Evolutionary conservation across 129 eudicot species (phyloP), one percentile per base, ranked within the genome.

Genomic region (Glebionis coronaria): DNA sequence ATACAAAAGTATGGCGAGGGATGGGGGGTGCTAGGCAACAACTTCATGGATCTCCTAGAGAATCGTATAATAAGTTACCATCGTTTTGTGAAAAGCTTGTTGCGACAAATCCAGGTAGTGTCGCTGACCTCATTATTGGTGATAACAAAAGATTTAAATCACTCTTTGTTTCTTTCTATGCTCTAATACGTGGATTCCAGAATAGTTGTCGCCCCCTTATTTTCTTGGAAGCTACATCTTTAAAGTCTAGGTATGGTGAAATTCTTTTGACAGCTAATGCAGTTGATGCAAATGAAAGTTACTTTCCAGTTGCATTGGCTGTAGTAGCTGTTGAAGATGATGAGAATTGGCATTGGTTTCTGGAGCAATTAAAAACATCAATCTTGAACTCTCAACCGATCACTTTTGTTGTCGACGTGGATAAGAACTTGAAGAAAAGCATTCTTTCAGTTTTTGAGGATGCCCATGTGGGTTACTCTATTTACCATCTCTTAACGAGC

Each of bases 401-500:
- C 13, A 90, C 97, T 23, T 83, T 86, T 65, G 90, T 90, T 40
- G 81, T 83, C 18, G 94, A 86, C 76, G 77, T 76, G 72, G 97
- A 89, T 38, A 85, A 80, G 76, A 76, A 78, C 31, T 67, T 89
- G 65, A 80, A 73, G 60, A 59, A 81, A 20, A 27, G 61, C 7
- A 70, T 83, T 19, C 81, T 68, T 16, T 85, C 81, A 15, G 81
- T 83, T 38, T 88, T 88, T 75, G 82, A 83, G 54, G 73, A 83
- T 68, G 81, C 84, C 6, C 70, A 73, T 38, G 70, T 77, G 56
- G 97, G 97, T 61, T 90, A 83, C 74, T 90, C 97, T 19, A 86
- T 90, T 27, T 71, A 63, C 76, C 94, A 90, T 61, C 86, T 90
- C 19, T 7, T 83, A 57, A 84, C 75, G 40, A 79, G 88, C 70